Base-by-base conservation (phyloP, 345 rosid genomes). In the Salix koriyanagi region DNA sequence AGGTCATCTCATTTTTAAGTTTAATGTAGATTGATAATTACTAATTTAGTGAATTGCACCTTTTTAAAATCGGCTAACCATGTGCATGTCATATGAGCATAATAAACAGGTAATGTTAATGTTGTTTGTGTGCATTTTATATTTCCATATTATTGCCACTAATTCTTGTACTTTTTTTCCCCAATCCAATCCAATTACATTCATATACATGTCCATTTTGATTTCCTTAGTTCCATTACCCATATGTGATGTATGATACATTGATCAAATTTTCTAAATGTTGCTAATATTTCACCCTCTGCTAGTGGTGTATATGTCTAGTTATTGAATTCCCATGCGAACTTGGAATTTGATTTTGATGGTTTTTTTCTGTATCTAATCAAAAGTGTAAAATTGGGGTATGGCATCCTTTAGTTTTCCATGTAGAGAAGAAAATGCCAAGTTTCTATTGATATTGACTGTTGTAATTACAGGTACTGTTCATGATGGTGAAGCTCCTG, bases 401-500 rank as follows among this genome's bases (percentile, higher is more conserved):
- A 2, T 25, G 3, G 30, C 28, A 23, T 30, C 69, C 26, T 15
- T 44, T 66, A 26, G 16, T 11, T 61, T 61, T 26, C 66, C 28
- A 61, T 65, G 41, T 10, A 50, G 18, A 14, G 18, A 18, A 30
- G 23, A 32, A 37, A 75, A 21, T 23, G 26, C 1, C 39, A 28
- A 69, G 65, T 44, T 75, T 30, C 46, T 61, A 56, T 39, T 66
- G 71, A 10, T 68, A 23, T 81, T 77, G 58, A 79, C 50, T 50
- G 68, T 54, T 73, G 52, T 66, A 28, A 64, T 80, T 76, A 48
- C 83, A 81, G 81, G 79, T 61, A 74, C 76, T 64, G 42, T 72
- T 81, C 77, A 70, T 65, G 85, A 78, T 77, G 92, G 85, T 80
- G 89, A 86, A 70, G 85, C 76, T 79, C 72, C 83, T 66, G 86